Evolutionary conservation across 1,139 yeast species (phyloP).

Genomic region (Yueomyces sp.): DNA sequence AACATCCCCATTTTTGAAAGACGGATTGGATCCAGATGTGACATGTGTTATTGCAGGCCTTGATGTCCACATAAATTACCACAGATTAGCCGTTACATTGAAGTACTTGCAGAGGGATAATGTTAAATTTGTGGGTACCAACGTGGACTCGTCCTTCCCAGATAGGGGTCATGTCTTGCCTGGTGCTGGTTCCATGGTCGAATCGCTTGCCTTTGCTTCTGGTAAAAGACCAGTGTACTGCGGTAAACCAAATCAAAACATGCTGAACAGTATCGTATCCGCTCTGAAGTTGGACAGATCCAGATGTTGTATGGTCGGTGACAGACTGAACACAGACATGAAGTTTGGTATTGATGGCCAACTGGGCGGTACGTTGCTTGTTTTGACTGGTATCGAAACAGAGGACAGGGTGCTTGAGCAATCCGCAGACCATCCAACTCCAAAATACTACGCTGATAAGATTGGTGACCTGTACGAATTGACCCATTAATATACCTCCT

Average conservation of each 20-base stretch:
- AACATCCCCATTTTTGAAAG: conserved; percentile 34
- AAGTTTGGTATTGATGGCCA: conserved; percentile 83
- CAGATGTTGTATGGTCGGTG: conserved; percentile 87
- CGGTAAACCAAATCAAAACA: conserved; percentile 83
- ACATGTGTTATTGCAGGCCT: conserved; percentile 88
- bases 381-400: conserved; percentile 81
- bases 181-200: conserved; percentile 91
- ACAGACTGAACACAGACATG: conserved; percentile 89
- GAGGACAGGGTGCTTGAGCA: conserved; percentile 41
- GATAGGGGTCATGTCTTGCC: conserved; percentile 74
- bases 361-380: conserved; percentile 65
- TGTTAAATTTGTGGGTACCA: conserved; percentile 82
- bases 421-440: conserved; percentile 34
- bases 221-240: conserved; percentile 71
- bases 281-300: conserved; percentile 43
- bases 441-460: conserved; percentile 58
- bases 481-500: conserved; percentile 7
- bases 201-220: conserved; percentile 62
- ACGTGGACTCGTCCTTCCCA: conserved; percentile 90
- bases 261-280: conserved; percentile 83
- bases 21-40: conserved; percentile 52
- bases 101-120: conserved; percentile 62
- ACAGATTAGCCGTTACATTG: conserved; percentile 69
- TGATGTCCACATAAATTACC: conserved; percentile 63
- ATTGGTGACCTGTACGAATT: conserved; percentile 67